These are phyloP conservation scores for Dissophora globulifera DNA, from an alignment of 192 early-diverging fungal genomes.

Conservation along the genomic window DNA sequence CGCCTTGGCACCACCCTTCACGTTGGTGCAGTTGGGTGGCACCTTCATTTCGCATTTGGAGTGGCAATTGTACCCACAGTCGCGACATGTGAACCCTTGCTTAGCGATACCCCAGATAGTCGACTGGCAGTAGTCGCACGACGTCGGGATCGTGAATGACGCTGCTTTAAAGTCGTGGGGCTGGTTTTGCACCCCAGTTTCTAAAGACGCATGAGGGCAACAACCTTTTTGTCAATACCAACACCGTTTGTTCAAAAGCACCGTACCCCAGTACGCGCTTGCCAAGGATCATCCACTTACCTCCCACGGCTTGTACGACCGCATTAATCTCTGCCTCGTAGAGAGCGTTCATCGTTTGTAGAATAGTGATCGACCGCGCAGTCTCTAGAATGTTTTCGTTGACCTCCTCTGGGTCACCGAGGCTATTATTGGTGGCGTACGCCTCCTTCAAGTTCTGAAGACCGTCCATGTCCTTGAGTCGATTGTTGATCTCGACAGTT, in stretches of 20 bases:
- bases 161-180: conserved; percentile 74
- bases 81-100: conserved; percentile 73
- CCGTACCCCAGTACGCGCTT: no score
- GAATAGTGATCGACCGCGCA: conserved; percentile 60
- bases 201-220: no score
- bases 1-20: conserved; percentile 61
- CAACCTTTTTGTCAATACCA: no score
- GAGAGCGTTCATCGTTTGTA: conserved; percentile 56
- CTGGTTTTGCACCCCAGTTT: conserved; percentile 58
- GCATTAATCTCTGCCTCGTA: conserved; percentile 70
- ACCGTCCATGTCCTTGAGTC: conserved; percentile 63
- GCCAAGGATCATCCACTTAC: conserved; percentile 36
- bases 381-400: conserved; percentile 65
- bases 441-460: conserved; percentile 59
- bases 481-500: conserved; percentile 59
- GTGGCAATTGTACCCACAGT: conserved; percentile 80
- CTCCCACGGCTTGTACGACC: conserved; percentile 72
- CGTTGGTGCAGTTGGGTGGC: conserved; percentile 69
- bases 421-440: conserved; percentile 58
- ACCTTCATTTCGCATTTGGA: conserved; percentile 85
- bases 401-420: conserved; percentile 71
- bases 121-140: conserved; percentile 77
- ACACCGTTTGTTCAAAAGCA: no score
- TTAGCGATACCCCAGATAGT: conserved; percentile 85
- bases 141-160: conserved; percentile 79